phyloP scores from a whole-genome alignment of 345 rosid genomes.

The Boechera divaricarpa region DNA sequence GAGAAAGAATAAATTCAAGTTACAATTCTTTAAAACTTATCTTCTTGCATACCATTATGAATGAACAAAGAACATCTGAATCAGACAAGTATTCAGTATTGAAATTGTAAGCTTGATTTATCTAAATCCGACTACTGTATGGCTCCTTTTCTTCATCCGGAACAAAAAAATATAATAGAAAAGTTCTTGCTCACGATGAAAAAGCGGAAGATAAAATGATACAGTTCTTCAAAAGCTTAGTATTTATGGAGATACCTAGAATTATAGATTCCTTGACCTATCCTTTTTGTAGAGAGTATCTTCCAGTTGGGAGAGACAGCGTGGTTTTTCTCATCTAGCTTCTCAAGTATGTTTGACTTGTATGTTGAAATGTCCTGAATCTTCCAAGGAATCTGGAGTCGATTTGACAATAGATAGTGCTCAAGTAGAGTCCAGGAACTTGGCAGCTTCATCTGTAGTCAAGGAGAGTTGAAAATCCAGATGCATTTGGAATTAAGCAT shows the following conservation, averaged over 20 bases:
- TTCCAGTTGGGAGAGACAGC: constrained; percentile 40
- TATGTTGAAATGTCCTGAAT: constrained; percentile 62
- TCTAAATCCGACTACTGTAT: constrained; percentile 2
- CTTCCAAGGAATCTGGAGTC: constrained; percentile 59
- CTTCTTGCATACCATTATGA: neutral
- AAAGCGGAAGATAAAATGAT: constrained; percentile 17
- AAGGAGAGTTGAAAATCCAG: constrained; percentile 1
- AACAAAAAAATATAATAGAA: too few relatives aligned
- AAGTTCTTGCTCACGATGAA: too few relatives aligned
- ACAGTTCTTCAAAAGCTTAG: constrained; percentile 4
- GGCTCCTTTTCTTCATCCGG: neutral
- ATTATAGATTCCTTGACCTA: constrained; percentile 10
- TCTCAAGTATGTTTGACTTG: constrained; percentile 66
- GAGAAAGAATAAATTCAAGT: constrained; percentile 9
- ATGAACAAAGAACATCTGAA: neutral
- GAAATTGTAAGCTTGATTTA: constrained; percentile 12
- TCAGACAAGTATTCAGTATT: constrained; percentile 2
- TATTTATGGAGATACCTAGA: constrained; percentile 7
- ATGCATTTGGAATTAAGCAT: constrained; percentile 5
- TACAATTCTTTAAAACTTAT: constrained; percentile 13
- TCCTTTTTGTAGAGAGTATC: neutral
- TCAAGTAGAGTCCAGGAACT: constrained; percentile 64
- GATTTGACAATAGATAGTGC: constrained; percentile 62
- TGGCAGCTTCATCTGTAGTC: constrained; percentile 73
- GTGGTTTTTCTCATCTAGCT: constrained; percentile 60